Base-by-base conservation (phyloP, 1,284 basidiomycete genomes). In the Cryptococcus sp. region DNA sequence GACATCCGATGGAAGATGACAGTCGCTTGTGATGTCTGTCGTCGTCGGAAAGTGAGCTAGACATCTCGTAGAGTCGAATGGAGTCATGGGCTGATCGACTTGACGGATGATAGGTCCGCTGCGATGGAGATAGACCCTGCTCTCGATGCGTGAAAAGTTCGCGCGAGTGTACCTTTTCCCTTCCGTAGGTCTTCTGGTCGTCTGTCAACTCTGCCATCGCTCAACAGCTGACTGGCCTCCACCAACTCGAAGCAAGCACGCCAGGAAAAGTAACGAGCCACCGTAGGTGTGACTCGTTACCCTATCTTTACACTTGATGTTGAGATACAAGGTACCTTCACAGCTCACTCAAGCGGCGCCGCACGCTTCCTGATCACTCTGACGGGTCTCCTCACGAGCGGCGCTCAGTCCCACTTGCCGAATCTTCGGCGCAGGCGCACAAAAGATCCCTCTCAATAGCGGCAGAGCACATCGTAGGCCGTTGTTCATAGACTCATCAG, bases 1-100 rank as follows among this genome's bases (percentile, higher is more conserved):
- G 59, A 61, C 19, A 57, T 61, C 31, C 51, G 59, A 17, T 61
- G 59, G 59, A 61, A 61, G 53, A 61, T 61, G 59, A 56, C 59
- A 13, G 59, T 61, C 13, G 59, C 59, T 10, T 61, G 59, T 35
- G 59, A 61, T 40, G 48, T 61, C 11, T 61, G 59, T 42, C 39
- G 59, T 15, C 45, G 51, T 44, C 41, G 59, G 16, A 61, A 61
- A 41, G 58, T 60, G 8, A 44, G 57, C 20, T 17, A 39, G 10
- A 25, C 17, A 20, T 19, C 39, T 22, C 19, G 22, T 0, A 1
- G 22, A 44, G 25, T n/a, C n/a, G n/a, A n/a, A n/a, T n/a, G n/a
- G n/a, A n/a, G n/a, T n/a, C n/a, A n/a, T n/a, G n/a, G n/a, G n/a
- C n/a, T n/a, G 25, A 19, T 45, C 31, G 19, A 40, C 47, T 20